Evolutionary conservation across 1,284 basidiomycete genomes (phyloP).

Genomic region (Tilletia indica): DNA sequence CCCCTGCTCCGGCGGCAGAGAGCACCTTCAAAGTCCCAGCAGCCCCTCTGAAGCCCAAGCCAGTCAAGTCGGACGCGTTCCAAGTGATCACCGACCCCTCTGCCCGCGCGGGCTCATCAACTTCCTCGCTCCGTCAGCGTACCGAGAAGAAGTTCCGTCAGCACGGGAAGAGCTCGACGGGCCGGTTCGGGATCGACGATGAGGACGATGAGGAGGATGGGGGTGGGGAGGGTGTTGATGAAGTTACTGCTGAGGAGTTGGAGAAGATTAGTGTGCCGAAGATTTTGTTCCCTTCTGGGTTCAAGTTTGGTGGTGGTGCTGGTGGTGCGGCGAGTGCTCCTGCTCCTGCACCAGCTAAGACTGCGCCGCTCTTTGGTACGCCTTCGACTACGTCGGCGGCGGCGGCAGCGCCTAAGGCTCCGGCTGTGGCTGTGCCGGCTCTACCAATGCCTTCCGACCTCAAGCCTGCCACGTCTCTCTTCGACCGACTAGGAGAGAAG

Average conservation of each 20-base stretch:
- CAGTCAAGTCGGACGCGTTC: slow-evolving; percentile 24
- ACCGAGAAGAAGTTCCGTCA: slow-evolving; percentile 41
- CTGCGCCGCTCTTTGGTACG: not conserved
- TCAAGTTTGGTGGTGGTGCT: slow-evolving; percentile 36
- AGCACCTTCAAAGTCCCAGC: not conserved
- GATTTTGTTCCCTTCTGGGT: slow-evolving; percentile 46
- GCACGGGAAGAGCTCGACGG: slow-evolving; percentile 43
- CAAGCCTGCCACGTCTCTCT: not conserved
- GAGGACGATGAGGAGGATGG: slow-evolving; percentile 45
- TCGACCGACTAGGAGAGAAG: slow-evolving; percentile 10
- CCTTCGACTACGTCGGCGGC: not conserved
- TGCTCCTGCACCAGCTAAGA: not conserved
- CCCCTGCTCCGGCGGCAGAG: slow-evolving; percentile 20
- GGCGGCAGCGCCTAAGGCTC: not conserved
- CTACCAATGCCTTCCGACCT: not conserved
- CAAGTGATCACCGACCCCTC: slow-evolving; percentile 31
- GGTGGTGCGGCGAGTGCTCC: not conserved
- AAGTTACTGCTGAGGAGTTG: slow-evolving; percentile 44
- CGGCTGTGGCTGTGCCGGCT: not conserved
- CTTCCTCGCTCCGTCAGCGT: slow-evolving; percentile 47
- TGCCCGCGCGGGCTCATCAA: not conserved
- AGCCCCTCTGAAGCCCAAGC: slow-evolving; percentile 22
- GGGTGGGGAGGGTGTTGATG: slow-evolving; percentile 33
- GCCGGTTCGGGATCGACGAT: slow-evolving; percentile 34
- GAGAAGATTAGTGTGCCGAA: slow-evolving; percentile 52